Evolutionary conservation across 1,284 basidiomycete genomes (phyloP), one percentile per base, ranked within the genome.

Genomic region (Apiotrichum veenhuisii): DNA sequence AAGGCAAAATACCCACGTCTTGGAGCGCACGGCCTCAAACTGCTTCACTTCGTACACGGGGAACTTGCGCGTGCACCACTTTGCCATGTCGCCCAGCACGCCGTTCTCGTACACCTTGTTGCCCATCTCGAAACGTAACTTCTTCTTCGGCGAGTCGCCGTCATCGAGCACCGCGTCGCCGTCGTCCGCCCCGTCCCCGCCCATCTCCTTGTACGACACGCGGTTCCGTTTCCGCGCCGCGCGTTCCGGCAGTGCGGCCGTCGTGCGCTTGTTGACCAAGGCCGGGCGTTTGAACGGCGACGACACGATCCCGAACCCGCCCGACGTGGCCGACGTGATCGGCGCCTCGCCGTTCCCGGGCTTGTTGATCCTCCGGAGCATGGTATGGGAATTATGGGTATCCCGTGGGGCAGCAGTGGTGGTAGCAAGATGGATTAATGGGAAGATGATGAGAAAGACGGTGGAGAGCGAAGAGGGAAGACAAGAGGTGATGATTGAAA

Each of bases 1-100:
- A 20, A 30, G n/a, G 3, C 30, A 33, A 4, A 20, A 3, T 42
- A 45, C 72, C 47, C 82, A 84, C 63, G 66, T 71, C 45, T 80
- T 68, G 62, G 73, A 75, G 41, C 79, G 75, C 3, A 87, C 76
- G 58, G 84, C 75, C 22, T 82, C 82, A 72, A 89, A 87, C 0
- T 90, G 87, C 72, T 91, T 94, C 15, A 87, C 85, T 64, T 85
- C 86, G 78, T 85, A 95, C 37, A 91, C 86, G 1, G 91, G 91
- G 68, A 86, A 96, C 49, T 86, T 83, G 71, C 84, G 83, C 68
- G 87, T 83, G 47, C 76, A 77, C 71, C 70, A 82, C 79, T 72
- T 77, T 56, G 63, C 75, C 75, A 75, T 76, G 54, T 70, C 76
- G 20, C 75, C 75, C 38, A 76, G 60, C 22, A 78, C 76, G 14